phyloP scores from a whole-genome alignment of 2,329 filamentous ascomycete genomes.

The Sclerotinia minor region DNA sequence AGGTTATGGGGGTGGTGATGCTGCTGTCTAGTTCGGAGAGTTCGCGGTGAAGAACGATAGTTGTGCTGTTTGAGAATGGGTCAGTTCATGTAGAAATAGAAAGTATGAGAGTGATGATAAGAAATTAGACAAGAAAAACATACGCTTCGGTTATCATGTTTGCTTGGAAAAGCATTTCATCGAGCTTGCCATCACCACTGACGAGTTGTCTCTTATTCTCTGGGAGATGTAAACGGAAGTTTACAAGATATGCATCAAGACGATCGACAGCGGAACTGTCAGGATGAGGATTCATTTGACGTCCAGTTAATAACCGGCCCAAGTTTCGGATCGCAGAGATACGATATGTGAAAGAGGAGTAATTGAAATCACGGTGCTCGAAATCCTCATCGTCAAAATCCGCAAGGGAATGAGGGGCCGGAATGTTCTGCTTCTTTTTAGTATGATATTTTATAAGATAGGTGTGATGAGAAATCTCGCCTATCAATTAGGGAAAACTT shows the following conservation, averaged over 20 bases:
- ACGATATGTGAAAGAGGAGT: constrained; percentile 83
- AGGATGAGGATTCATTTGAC: constrained; percentile 47
- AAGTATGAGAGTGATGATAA: not conserved
- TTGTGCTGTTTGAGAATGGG: constrained; percentile 46
- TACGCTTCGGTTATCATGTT: constrained; percentile 69
- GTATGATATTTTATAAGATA: not conserved
- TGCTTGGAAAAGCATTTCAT: constrained; percentile 91
- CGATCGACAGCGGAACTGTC: constrained; percentile 57
- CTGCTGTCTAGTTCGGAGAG: constrained; percentile 71
- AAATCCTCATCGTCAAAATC: constrained; percentile 72
- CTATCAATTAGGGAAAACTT: constrained; percentile 30
- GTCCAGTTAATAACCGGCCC: constrained; percentile 67
- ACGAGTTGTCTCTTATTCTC: constrained; percentile 69
- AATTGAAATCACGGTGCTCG: constrained; percentile 66
- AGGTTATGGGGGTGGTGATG: constrained; percentile 57
- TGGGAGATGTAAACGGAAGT: constrained; percentile 81
- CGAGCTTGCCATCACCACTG: constrained; percentile 67
- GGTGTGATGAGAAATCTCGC: not conserved
- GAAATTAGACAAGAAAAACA: constrained; percentile 17
- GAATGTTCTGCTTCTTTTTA: constrained; percentile 52
- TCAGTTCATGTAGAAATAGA: constrained; percentile 10
- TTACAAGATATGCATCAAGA: constrained; percentile 59
- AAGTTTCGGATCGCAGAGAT: constrained; percentile 80
- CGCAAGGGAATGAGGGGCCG: constrained; percentile 62
- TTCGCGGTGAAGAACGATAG: constrained; percentile 77